Evolutionary conservation across 1,284 basidiomycete species (phyloP), one percentile per base, ranked within the genome.

Genomic region (Malassezia caprae): DNA sequence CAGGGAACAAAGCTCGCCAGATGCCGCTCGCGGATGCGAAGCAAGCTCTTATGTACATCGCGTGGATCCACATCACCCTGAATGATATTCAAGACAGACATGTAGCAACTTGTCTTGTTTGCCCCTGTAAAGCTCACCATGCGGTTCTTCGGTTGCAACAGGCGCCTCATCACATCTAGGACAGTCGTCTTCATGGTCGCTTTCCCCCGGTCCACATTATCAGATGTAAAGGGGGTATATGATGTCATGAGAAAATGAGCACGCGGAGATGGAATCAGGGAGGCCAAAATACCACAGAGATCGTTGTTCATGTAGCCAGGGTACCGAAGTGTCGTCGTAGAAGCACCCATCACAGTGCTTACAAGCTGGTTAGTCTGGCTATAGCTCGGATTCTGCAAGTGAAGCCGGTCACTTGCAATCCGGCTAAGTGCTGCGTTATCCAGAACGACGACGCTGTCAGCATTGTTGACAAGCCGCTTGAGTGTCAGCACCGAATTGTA

Each of bases 291-390:
- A 24, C 91, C 90, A 62, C 96, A 68, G 8, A 74, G 83, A 73
- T 99, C 93, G 69, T 98, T 99, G 80, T 98, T 98, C 93, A 96
- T 98, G 77, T 98, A 98, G 48, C 90, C 88, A 0, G 94, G 94
- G 78, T 96, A 98, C 65, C 94, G 84, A 23, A 99, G 81, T 15
- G 94, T 98, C 68, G 93, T 90, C 0, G 93, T 99, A 58, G 90
- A 93, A 3, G 93, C 93, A 10, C 93, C 65, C 72, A 74, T 74
- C 17, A 74, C 70, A 15, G 72, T 74, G 26, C 65, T 68, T 7
- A 74, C 69, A 15, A 72, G 60, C 57, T 73, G 72, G 55, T 73
- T 73, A 30, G 68, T 72, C 56, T 73, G 72, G 39, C 88, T 94
- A 73, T 96, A 96, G 40, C 85, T 86, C 10, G 91, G 87, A 27